phyloP scores from a whole-genome alignment of 2,329 filamentous ascomycete species.

The Pseudogymnoascus sp. region DNA sequence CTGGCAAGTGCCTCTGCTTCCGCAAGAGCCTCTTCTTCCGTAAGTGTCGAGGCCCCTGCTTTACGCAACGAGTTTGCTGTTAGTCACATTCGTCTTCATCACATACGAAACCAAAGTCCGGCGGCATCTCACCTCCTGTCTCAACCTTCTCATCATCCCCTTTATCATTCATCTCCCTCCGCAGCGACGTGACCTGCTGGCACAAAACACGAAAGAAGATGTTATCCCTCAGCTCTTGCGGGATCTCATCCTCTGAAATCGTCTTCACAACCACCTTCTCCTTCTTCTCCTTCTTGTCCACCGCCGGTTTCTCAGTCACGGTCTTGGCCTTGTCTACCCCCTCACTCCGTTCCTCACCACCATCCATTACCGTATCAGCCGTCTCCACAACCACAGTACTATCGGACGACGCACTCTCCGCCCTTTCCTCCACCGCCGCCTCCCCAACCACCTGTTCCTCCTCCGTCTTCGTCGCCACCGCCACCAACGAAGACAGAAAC shows the following conservation, averaged over 20 bases:
- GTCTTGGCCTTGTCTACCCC: background rate
- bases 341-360: background rate
- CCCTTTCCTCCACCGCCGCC: constrained; percentile 16
- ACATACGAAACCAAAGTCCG: too few species aligned
- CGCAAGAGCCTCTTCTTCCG: too few species aligned
- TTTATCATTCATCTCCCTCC: background rate
- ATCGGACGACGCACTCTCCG: constrained; percentile 5
- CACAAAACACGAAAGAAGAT: background rate
- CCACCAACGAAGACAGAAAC: constrained; percentile 54
- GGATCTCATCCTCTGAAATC: background rate
- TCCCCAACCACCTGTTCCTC: constrained; percentile 14
- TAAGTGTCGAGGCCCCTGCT: background rate
- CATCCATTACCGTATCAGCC: background rate
- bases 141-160: background rate
- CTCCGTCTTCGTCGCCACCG: constrained; percentile 35
- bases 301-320: background rate
- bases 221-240: background rate
- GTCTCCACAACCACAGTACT: background rate
- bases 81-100: background rate
- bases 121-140: background rate
- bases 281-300: background rate
- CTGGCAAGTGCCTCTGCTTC: too few species aligned
- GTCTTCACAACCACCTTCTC: background rate
- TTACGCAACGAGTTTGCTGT: background rate
- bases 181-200: background rate